A percentile compares a stretch with the other conserved stretches of the same genome.
phyloP scores from a whole-genome alignment of 495 filamentous ascomycete genomes.

The Aspergillus baeticus region DNA sequence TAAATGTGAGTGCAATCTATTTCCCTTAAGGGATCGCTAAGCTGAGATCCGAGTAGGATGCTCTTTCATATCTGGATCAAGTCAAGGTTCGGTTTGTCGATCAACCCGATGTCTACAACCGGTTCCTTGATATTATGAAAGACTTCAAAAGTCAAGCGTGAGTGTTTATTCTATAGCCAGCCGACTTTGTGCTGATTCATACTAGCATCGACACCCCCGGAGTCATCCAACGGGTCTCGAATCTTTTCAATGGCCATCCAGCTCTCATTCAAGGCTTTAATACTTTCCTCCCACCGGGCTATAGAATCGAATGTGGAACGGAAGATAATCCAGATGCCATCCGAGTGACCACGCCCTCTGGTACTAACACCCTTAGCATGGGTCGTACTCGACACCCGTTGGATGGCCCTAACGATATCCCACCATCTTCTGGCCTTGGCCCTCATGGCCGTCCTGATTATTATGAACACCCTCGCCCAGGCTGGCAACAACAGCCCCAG shows the following conservation, averaged over 20 bases:
- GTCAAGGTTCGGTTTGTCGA: slow-evolving; percentile 98
- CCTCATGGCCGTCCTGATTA: slow-evolving; percentile 42
- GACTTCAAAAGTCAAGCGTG: slow-evolving; percentile 98
- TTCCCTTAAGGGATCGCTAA: not conserved
- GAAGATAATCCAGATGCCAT: slow-evolving; percentile 92
- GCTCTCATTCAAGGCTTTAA: slow-evolving; percentile 98
- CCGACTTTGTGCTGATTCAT: slow-evolving; percentile 15
- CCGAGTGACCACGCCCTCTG: slow-evolving; percentile 94
- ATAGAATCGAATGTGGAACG: slow-evolving; percentile 93
- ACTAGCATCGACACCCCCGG: slow-evolving; percentile 93
- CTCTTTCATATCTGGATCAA: slow-evolving; percentile 95
- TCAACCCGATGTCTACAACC: slow-evolving; percentile 96
- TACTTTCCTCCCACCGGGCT: slow-evolving; percentile 95
- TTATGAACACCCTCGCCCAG: slow-evolving; percentile 47
- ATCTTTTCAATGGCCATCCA: slow-evolving; percentile 95
- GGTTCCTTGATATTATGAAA: slow-evolving; percentile 99
- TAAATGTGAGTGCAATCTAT: slow-evolving; percentile 65
- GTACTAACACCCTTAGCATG: slow-evolving; percentile 64
- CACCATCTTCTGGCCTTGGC: slow-evolving; percentile 31
- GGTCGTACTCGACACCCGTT: slow-evolving; percentile 50
- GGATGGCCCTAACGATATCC: slow-evolving; percentile 38
- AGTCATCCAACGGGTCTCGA: slow-evolving; percentile 94
- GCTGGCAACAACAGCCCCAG: slow-evolving; percentile 51
- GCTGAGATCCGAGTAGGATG: slow-evolving; percentile 63
- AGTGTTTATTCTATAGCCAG: slow-evolving; percentile 31